These are phyloP conservation scores for Agroathelia rolfsii DNA, from an alignment of 1,284 basidiomycete species.

Conservation along the genomic window DNA sequence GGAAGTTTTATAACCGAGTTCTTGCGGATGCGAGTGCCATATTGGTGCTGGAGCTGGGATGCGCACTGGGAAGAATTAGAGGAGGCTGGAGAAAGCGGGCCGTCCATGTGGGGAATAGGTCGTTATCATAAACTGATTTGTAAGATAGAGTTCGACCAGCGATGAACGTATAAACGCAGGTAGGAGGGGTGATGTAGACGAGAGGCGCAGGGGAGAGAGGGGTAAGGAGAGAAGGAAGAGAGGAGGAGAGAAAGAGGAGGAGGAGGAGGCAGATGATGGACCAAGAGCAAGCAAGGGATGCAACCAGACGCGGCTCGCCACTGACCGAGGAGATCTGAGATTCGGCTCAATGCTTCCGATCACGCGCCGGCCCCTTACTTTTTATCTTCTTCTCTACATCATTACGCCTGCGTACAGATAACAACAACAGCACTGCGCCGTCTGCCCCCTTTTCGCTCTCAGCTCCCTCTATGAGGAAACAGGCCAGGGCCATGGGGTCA, in stretches of 20 bases:
- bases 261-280: constrained; percentile 21
- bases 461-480: too few relatives aligned
- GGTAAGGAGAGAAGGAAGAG: constrained; percentile 18
- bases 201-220: constrained; percentile 17
- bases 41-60: constrained; percentile 27
- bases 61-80: constrained; percentile 12
- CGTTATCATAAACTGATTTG: constrained; percentile 23
- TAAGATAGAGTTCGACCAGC: constrained; percentile 29
- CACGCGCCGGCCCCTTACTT: too few relatives aligned
- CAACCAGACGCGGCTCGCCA: too few relatives aligned
- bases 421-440: too few relatives aligned
- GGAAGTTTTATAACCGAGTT: constrained; percentile 42
- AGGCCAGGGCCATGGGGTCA: too few relatives aligned
- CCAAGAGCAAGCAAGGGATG: constrained; percentile 29
- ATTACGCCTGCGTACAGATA: too few relatives aligned
- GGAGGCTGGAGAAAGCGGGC: constrained; percentile 15
- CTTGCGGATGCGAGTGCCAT: constrained; percentile 48
- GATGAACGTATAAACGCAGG: constrained; percentile 17
- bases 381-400: too few relatives aligned
- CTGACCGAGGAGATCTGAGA: too few relatives aligned
- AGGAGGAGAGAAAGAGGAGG: constrained; percentile 22
- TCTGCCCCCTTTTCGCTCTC: too few relatives aligned
- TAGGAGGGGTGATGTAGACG: constrained; percentile 12
- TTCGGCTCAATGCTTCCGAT: too few relatives aligned
- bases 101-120: constrained; percentile 25